Percentiles rank a stretch among this genome's conserved stretches.
phyloP scores from a whole-genome alignment of 768 basidiomycete genomes.

The Leucosporidium yakuticum region DNA sequence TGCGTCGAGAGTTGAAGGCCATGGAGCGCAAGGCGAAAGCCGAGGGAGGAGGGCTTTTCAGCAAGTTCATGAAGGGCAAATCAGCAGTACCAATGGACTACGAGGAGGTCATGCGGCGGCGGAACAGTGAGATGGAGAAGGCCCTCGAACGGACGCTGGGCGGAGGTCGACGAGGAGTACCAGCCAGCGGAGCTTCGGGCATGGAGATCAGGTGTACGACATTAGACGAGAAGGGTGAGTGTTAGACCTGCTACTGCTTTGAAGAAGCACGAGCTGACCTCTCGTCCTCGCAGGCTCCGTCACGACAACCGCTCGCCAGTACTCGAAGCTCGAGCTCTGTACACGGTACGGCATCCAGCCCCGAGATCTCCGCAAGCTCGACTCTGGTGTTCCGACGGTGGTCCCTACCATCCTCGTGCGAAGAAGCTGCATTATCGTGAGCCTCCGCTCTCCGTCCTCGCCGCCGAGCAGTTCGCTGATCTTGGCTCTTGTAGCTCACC shows the following conservation, averaged over 20 bases:
- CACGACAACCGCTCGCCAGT: conserved; percentile 78
- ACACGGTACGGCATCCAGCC: conserved; percentile 79
- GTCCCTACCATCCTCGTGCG: conserved; percentile 89
- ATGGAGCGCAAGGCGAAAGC: neutral
- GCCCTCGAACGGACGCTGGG: conserved; percentile 28
- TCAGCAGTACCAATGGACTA: neutral
- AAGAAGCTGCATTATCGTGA: conserved; percentile 67
- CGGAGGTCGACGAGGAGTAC: conserved; percentile 4
- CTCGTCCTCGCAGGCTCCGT: conserved; percentile 56
- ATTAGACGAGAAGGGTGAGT: conserved; percentile 20
- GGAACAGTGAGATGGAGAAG: conserved; percentile 24
- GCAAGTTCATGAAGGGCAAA: neutral
- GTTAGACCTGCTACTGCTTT: neutral
- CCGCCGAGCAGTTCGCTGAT: neutral
- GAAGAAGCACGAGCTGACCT: neutral
- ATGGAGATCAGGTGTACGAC: conserved; percentile 31
- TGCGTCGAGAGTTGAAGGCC: too few relatives aligned
- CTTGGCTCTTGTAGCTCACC: conserved; percentile 57
- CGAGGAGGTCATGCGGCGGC: conserved; percentile 8
- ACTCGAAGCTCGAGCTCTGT: conserved; percentile 85
- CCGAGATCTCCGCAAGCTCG: conserved; percentile 93
- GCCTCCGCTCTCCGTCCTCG: neutral
- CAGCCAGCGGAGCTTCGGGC: conserved; percentile 5
- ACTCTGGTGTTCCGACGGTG: conserved; percentile 53
- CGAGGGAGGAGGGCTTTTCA: neutral